These are phyloP conservation scores for Corynascus novoguineensis DNA, from an alignment of 495 filamentous ascomycete species.

Conservation along the genomic window DNA sequence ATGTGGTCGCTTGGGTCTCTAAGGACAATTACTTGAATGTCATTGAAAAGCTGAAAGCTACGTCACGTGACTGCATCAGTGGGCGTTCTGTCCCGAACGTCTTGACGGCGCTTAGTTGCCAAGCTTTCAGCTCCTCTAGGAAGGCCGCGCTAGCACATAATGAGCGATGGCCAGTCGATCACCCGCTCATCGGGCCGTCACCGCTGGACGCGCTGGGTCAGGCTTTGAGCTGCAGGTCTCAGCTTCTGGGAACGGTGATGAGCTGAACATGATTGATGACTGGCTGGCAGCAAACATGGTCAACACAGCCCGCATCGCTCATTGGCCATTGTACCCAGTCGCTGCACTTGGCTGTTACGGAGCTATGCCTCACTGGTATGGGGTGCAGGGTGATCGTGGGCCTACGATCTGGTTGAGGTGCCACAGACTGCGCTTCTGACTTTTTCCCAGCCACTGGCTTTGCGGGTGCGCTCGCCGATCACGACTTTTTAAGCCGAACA, in stretches of 20 bases:
- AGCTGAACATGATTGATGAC: slow-evolving; percentile 1
- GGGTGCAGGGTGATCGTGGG: neutral
- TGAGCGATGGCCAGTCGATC: slow-evolving; percentile 12
- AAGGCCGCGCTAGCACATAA: neutral
- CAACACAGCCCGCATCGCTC: neutral
- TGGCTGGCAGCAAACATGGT: neutral
- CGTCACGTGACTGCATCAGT: too few species aligned
- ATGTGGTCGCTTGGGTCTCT: too few species aligned
- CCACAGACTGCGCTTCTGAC: too few species aligned
- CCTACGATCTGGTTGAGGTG: neutral
- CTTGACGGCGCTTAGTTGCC: too few species aligned
- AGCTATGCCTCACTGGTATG: neutral
- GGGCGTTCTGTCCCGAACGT: too few species aligned
- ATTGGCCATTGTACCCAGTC: slow-evolving; percentile 1
- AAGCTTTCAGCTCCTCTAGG: too few species aligned
- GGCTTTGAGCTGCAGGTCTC: slow-evolving; percentile 15
- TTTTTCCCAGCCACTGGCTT: neutral
- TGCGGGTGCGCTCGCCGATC: neutral
- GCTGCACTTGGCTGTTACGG: neutral
- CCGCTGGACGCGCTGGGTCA: neutral
- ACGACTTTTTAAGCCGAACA: neutral
- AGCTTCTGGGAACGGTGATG: slow-evolving; percentile 5
- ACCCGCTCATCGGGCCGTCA: slow-evolving; percentile 3
- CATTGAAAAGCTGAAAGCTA: too few species aligned
- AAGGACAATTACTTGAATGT: too few species aligned